Evolutionary conservation across 441 rosid genomes (phyloP).

Genomic region (Gossypium laxum): DNA sequence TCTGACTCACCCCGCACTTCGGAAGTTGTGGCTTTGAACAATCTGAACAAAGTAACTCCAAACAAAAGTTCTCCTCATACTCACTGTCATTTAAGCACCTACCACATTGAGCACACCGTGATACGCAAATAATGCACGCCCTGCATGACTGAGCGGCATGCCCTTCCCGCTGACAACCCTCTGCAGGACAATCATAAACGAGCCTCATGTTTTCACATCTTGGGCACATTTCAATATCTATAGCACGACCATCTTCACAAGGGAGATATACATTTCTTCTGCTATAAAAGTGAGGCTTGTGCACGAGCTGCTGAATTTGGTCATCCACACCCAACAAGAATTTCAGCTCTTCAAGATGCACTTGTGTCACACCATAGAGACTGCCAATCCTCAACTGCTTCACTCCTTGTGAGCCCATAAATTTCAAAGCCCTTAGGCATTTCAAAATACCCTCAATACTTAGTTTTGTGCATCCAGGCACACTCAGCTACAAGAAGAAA

Average conservation of each 20-base stretch:
- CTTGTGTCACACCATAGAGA: conserved; percentile 54
- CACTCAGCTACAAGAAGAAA: conserved; percentile 53
- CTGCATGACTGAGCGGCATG: conserved; percentile 42
- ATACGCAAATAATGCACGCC: conserved; percentile 73
- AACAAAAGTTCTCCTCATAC: conserved; percentile 75
- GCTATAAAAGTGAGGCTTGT: conserved; percentile 58
- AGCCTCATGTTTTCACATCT: conserved; percentile 62
- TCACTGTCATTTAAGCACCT: conserved; percentile 70
- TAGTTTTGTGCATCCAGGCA: conserved; percentile 81
- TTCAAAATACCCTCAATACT: conserved; percentile 57
- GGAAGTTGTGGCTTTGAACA: conserved; percentile 38
- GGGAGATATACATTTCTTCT: conserved; percentile 49
- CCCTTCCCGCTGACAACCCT: conserved; percentile 51
- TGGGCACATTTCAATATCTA: conserved; percentile 86
- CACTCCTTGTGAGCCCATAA: conserved; percentile 37
- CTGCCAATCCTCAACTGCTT: conserved; percentile 73
- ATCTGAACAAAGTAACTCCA: conserved; percentile 61
- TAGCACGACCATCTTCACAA: conserved; percentile 54
- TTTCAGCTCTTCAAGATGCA: conserved; percentile 58
- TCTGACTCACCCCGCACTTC: conserved; percentile 22
- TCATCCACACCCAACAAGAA: conserved; percentile 38
- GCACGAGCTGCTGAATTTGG: conserved; percentile 21
- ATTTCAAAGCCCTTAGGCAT: conserved; percentile 48
- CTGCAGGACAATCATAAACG: conserved; percentile 81
- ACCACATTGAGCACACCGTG: conserved; percentile 80